A percentile compares a stretch with the other conserved stretches of the same genome.
Evolutionary conservation across 2,329 filamentous ascomycete species (phyloP).

Genomic region (Ceratocystis ficicola): DNA sequence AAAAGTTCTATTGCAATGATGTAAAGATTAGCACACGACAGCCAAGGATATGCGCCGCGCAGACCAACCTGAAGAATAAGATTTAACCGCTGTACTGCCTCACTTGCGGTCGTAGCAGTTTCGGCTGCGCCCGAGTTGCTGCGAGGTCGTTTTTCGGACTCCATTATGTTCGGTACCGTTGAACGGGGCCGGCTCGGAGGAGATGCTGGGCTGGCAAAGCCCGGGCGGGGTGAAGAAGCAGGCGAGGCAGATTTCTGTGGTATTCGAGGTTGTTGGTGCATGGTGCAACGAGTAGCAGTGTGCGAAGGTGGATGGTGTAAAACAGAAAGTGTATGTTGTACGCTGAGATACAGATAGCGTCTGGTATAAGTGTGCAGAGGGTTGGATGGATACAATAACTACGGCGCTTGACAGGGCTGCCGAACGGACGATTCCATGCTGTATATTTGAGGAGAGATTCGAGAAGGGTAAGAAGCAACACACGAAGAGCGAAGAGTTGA

Average conservation of each 20-base stretch:
- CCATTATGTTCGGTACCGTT: conserved; percentile 3
- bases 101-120: conserved; percentile 39
- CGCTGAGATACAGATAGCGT: background rate
- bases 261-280: conserved; percentile 83
- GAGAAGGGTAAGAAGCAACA: conserved; percentile 13
- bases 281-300: conserved; percentile 30
- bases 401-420: conserved; percentile 15
- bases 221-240: conserved; percentile 33
- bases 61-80: conserved; percentile 73
- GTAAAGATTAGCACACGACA: conserved; percentile 7
- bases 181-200: conserved; percentile 16
- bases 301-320: background rate
- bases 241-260: conserved; percentile 62
- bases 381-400: background rate
- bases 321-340: background rate
- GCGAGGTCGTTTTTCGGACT: conserved; percentile 13
- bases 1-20: conserved; percentile 59
- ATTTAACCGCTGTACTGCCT: conserved; percentile 68
- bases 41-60: background rate
- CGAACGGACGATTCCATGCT: conserved; percentile 20
- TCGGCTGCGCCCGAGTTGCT: conserved; percentile 40
- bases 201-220: conserved; percentile 5
- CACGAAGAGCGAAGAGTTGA: conserved; percentile 7
- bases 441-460: conserved; percentile 15
- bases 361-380: conserved; percentile 1